phyloP scores from a whole-genome alignment of 441 rosid species.

The Adansonia madagascariensis region DNA sequence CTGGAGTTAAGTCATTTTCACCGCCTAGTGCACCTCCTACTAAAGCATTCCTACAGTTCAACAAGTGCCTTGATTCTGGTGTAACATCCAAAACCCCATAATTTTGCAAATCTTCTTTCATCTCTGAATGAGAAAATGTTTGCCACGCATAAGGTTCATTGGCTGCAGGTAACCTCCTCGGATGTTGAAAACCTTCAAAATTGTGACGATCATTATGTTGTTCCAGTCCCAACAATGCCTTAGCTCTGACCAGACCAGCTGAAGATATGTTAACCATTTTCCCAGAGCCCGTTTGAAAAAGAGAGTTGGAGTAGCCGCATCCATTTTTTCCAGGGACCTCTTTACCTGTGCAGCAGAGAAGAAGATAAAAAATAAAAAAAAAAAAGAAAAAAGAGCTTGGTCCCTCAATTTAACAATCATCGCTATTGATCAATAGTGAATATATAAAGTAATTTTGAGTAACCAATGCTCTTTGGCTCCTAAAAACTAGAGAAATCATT shows the following conservation, averaged over 20 bases:
- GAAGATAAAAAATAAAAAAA: not conserved
- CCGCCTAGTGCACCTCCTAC: constrained; percentile 35
- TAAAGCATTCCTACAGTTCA: constrained; percentile 33
- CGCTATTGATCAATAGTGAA: not conserved
- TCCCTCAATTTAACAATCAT: constrained; percentile 12
- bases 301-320: constrained; percentile 38
- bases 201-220: constrained; percentile 37
- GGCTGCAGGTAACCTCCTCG: constrained; percentile 33
- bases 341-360: constrained; percentile 37
- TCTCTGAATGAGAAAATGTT: constrained; percentile 29
- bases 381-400: not conserved
- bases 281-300: constrained; percentile 86
- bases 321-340: constrained; percentile 17
- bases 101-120: constrained; percentile 44
- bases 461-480: not conserved
- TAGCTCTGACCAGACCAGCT: constrained; percentile 73
- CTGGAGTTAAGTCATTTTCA: constrained; percentile 34
- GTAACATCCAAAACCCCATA: constrained; percentile 29
- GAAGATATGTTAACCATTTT: constrained; percentile 68
- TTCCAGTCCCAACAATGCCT: constrained; percentile 68
- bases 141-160: constrained; percentile 32
- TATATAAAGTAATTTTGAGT: not conserved
- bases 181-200: constrained; percentile 41
- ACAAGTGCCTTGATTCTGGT: constrained; percentile 39
- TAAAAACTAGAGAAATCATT: constrained; percentile 21